phyloP scores from a whole-genome alignment of 805 yeast genomes.

The Wickerhamiella hasegawae region DNA sequence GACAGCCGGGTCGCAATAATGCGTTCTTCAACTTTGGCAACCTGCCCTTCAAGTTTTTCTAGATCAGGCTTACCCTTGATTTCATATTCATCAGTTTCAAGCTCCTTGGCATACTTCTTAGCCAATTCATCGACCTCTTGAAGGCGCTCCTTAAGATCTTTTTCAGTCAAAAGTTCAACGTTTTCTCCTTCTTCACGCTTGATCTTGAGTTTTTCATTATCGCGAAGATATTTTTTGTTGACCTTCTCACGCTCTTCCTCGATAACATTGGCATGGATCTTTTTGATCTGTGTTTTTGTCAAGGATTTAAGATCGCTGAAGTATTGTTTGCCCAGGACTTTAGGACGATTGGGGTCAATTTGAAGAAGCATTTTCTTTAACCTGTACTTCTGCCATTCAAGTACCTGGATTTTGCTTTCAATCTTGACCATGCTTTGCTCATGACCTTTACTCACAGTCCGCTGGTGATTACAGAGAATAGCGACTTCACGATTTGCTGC shows the following conservation, averaged over 20 bases:
- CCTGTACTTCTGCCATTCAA: slow-evolving; percentile 71
- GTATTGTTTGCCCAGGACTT: slow-evolving; percentile 29
- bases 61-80: slow-evolving; percentile 35
- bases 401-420: slow-evolving; percentile 58
- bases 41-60: slow-evolving; percentile 57
- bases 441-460: slow-evolving; percentile 76
- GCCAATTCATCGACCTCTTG: slow-evolving; percentile 30
- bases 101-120: slow-evolving; percentile 34
- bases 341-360: slow-evolving; percentile 37
- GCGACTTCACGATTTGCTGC: slow-evolving; percentile 96
- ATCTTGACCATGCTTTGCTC: slow-evolving; percentile 69
- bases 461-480: slow-evolving; percentile 90
- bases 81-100: slow-evolving; percentile 37
- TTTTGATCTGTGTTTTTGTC: slow-evolving; percentile 43
- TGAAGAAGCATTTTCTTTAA: slow-evolving; percentile 52
- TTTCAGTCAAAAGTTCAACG: slow-evolving; percentile 31
- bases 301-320: slow-evolving; percentile 57
- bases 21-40: slow-evolving; percentile 56
- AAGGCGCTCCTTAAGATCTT: slow-evolving; percentile 43
- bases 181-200: slow-evolving; percentile 29
- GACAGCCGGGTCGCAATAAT: slow-evolving; percentile 54
- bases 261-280: slow-evolving; percentile 41
- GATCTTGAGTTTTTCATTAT: slow-evolving; percentile 52
- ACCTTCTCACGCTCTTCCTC: slow-evolving; percentile 52
- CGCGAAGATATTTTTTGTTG: slow-evolving; percentile 51